Conservation (phyloP, 2,329 filamentous ascomycete genomes). For the Colletotrichum tropicicola region DNA sequence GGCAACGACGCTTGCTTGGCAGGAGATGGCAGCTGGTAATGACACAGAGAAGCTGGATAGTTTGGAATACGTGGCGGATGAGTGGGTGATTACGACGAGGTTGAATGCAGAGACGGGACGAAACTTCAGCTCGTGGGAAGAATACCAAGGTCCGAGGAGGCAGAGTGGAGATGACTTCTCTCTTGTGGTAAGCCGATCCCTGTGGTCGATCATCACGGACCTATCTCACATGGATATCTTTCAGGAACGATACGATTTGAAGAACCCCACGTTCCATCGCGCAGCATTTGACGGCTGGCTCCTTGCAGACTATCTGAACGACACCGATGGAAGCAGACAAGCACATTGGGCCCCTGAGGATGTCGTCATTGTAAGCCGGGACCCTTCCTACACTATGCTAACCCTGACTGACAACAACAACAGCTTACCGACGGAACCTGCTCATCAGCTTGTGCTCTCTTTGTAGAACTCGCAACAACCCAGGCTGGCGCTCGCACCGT, state of each 20-base stretch:
- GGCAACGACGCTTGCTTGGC: background rate
- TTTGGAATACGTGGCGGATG: background rate
- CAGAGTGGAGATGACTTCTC: slow-evolving; percentile 1
- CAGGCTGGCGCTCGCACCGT: slow-evolving; percentile 64
- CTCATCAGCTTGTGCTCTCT: slow-evolving; percentile 67
- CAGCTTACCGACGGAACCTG: slow-evolving; percentile 64
- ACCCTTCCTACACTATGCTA: background rate
- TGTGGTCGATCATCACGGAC: background rate
- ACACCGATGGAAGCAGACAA: background rate
- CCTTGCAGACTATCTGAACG: slow-evolving; percentile 1
- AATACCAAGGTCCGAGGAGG: slow-evolving; percentile 1
- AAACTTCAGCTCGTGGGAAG: slow-evolving; percentile 17
- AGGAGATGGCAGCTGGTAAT: background rate
- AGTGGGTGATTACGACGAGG: slow-evolving; percentile 5
- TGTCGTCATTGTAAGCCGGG: slow-evolving; percentile 15
- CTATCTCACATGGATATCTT: background rate
- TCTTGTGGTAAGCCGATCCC: background rate
- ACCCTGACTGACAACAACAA: background rate
- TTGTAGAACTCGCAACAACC: slow-evolving; percentile 63
- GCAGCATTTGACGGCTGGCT: slow-evolving; percentile 17
- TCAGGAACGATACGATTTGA: slow-evolving; percentile 14
- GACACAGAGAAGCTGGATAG: background rate
- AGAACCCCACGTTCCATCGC: background rate
- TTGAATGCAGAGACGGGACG: background rate
- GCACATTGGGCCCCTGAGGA: background rate